Percentiles rank a stretch among this genome's conserved stretches.
These are phyloP conservation scores for Colletotrichum sp. DNA, from an alignment of 2,329 filamentous ascomycete species.

Conservation along the genomic window DNA sequence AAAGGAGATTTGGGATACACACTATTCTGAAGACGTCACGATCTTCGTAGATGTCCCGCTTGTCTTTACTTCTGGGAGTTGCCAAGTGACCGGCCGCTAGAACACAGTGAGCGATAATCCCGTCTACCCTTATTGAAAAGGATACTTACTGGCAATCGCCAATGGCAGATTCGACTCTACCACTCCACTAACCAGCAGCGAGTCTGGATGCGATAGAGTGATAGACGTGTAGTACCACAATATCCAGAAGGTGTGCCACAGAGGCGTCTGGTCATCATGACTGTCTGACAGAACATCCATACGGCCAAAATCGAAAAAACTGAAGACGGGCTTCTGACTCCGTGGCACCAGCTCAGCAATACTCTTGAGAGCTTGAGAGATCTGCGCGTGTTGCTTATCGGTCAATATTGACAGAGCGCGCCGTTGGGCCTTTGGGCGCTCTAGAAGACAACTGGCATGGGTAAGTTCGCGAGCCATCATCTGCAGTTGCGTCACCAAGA, in stretches of 20 bases:
- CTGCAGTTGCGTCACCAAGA: constrained; percentile 4
- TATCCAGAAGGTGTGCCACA: constrained; percentile 11
- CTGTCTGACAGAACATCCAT: neutral
- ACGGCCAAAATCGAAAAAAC: constrained; percentile 9
- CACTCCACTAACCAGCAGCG: neutral
- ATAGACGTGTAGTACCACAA: constrained; percentile 10
- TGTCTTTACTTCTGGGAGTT: neutral
- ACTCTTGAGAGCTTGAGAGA: neutral
- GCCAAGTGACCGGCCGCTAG: constrained; percentile 1
- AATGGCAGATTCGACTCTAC: constrained; percentile 1
- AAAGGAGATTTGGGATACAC: neutral
- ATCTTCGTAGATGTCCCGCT: constrained; percentile 5
- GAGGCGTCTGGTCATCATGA: neutral
- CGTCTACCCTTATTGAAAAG: too few species aligned
- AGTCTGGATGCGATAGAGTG: constrained; percentile 1
- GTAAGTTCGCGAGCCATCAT: constrained; percentile 9
- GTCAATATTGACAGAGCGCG: neutral
- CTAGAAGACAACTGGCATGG: constrained; percentile 1
- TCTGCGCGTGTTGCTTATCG: constrained; percentile 4
- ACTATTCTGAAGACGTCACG: neutral
- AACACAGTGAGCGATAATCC: neutral
- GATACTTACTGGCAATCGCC: neutral
- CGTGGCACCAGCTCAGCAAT: neutral
- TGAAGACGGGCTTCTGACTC: neutral
- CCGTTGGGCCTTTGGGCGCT: neutral